These are phyloP conservation scores for Corynespora cassiicola DNA, from an alignment of 2,329 filamentous ascomycete genomes.

Conservation along the genomic window DNA sequence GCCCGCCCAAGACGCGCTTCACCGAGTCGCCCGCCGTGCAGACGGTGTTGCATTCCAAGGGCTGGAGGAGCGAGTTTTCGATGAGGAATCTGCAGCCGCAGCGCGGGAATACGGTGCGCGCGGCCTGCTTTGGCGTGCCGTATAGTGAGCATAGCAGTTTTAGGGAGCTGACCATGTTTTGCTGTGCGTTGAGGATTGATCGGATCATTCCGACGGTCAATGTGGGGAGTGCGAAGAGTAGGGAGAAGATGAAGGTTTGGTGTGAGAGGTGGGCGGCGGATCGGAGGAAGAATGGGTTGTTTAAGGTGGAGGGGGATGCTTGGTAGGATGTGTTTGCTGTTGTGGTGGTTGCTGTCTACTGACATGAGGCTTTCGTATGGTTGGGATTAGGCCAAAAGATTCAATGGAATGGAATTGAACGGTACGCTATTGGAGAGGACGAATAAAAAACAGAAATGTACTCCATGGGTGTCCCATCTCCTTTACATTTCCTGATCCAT, in stretches of 20 bases:
- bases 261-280: conserved; percentile 69
- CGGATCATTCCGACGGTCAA: conserved; percentile 95
- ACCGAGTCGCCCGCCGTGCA: conserved; percentile 68
- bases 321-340: too few species aligned
- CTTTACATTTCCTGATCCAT: too few species aligned
- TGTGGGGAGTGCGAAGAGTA: conserved; percentile 67
- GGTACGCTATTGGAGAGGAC: too few species aligned
- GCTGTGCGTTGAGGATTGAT: conserved; percentile 85
- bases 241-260: conserved; percentile 72
- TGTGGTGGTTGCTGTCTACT: too few species aligned
- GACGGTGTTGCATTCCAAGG: conserved; percentile 68
- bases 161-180: conserved; percentile 90
- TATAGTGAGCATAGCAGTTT: conserved; percentile 98
- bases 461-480: too few species aligned
- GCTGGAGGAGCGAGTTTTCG: conserved; percentile 78
- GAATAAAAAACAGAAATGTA: too few species aligned
- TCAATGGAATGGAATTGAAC: too few species aligned
- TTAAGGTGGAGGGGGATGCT: conserved; percentile 39
- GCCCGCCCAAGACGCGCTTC: conserved; percentile 70
- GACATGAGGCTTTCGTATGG: too few species aligned
- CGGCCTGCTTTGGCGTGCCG: conserved; percentile 90
- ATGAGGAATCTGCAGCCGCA: conserved; percentile 78
- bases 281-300: conserved; percentile 68
- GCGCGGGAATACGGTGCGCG: conserved; percentile 80
- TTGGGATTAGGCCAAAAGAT: too few species aligned